Evolutionary conservation across 2,329 filamentous ascomycete genomes (phyloP).

Genomic region (Colletotrichum sp.): DNA sequence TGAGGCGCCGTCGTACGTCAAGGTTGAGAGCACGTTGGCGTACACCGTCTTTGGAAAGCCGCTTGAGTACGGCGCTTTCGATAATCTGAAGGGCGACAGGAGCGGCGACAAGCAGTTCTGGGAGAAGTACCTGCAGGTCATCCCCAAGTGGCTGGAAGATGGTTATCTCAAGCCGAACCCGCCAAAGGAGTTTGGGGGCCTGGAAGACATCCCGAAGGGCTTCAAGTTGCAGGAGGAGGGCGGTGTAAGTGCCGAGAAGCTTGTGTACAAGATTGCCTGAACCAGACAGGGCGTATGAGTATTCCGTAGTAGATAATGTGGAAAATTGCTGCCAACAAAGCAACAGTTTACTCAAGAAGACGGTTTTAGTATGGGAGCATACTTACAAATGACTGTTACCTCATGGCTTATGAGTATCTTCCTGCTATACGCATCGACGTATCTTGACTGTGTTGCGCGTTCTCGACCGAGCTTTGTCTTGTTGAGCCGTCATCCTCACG

Average conservation of each 20-base stretch:
- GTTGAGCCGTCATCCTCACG: not conserved
- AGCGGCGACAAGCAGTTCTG: slow-evolving; percentile 13
- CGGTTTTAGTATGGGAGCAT: not conserved
- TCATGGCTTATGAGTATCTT: rapidly evolving
- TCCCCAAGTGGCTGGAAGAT: slow-evolving; percentile 9
- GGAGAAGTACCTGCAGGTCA: slow-evolving; percentile 4
- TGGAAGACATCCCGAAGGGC: slow-evolving; percentile 12
- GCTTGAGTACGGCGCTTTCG: not conserved
- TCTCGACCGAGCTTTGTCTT: not conserved
- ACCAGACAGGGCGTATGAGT: not conserved
- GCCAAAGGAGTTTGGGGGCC: slow-evolving; percentile 2
- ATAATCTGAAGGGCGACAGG: slow-evolving; percentile 3
- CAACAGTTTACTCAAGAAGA: rapidly evolving
- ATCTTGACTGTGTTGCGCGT: not conserved
- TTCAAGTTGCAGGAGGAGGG: slow-evolving; percentile 17
- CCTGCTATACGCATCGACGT: not conserved
- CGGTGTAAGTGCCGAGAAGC: slow-evolving; percentile 1
- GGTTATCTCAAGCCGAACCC: slow-evolving; percentile 12
- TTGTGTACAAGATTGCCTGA: slow-evolving; percentile 10
- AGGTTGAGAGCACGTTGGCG: slow-evolving; percentile 15
- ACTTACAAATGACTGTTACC: rapidly evolving
- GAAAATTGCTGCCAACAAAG: not conserved
- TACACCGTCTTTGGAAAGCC: slow-evolving; percentile 12
- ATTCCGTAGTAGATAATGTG: not conserved
- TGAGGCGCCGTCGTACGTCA: slow-evolving; percentile 1